Percentiles rank a stretch among this genome's conserved stretches.
These are phyloP conservation scores for Boletus rubescentipes DNA, from an alignment of 768 basidiomycete genomes.

Conservation along the genomic window DNA sequence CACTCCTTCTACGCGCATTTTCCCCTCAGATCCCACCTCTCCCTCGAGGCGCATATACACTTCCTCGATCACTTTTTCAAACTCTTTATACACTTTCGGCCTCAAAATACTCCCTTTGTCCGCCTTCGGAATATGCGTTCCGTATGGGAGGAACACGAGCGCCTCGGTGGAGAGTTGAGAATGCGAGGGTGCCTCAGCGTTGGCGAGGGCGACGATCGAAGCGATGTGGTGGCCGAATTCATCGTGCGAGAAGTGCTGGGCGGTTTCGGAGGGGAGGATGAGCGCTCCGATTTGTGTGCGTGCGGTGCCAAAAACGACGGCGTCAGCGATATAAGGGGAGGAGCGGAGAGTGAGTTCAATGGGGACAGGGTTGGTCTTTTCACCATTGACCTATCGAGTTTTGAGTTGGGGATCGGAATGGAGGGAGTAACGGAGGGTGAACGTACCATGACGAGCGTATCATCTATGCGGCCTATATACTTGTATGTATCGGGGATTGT, in stretches of 20 bases:
- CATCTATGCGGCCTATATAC: conserved; percentile 54
- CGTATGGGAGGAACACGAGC: conserved; percentile 47
- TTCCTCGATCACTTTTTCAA: conserved; percentile 43
- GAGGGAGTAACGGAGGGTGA: no score
- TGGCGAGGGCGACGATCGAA: conserved; percentile 51
- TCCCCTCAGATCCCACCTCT: conserved; percentile 29
- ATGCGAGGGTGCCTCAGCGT: conserved; percentile 50
- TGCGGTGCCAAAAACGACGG: conserved; percentile 52
- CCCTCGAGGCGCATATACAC: conserved; percentile 45
- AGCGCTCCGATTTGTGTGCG: conserved; percentile 50
- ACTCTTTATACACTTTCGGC: conserved; percentile 49
- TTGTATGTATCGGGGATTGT: conserved; percentile 42
- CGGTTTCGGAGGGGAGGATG: conserved; percentile 48
- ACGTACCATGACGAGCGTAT: conserved; percentile 44
- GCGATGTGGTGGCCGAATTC: conserved; percentile 35
- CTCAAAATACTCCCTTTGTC: conserved; percentile 53
- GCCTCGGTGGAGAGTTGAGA: conserved; percentile 51
- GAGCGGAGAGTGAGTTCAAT: conserved; percentile 53
- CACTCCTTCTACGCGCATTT: conserved; percentile 10
- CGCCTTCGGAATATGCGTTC: conserved; percentile 48
- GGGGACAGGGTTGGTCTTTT: conserved; percentile 58
- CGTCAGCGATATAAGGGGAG: conserved; percentile 46
- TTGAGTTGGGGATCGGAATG: conserved; percentile 15
- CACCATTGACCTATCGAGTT: conserved; percentile 39
- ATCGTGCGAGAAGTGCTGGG: conserved; percentile 24